Conservation (phyloP, 352 stramenopile genomes). For the Pythium dissimile region DNA sequence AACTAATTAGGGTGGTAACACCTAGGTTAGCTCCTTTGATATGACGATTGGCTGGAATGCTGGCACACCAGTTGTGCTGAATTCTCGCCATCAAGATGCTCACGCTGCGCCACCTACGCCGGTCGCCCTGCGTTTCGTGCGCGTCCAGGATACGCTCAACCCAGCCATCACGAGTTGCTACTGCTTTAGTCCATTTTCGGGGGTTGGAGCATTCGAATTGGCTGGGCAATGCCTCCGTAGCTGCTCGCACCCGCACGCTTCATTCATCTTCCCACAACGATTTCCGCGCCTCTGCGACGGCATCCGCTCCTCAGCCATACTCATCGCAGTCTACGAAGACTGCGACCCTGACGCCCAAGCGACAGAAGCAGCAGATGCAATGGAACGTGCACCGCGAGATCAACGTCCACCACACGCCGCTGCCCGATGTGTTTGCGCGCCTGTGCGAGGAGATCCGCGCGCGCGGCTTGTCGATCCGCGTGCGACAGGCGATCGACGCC, state of each 20-base stretch:
- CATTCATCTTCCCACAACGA: neutral
- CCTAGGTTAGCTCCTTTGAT: too few relatives aligned
- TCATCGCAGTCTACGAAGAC: neutral
- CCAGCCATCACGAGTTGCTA: neutral
- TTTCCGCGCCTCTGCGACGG: neutral
- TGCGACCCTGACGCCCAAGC: neutral
- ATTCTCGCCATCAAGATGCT: too few relatives aligned
- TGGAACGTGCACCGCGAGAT: constrained; percentile 54
- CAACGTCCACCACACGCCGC: constrained; percentile 38
- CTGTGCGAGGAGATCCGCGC: constrained; percentile 38
- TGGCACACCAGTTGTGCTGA: too few relatives aligned
- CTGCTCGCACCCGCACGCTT: neutral
- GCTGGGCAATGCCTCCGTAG: neutral
- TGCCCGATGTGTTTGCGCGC: constrained; percentile 47
- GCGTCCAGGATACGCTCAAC: neutral
- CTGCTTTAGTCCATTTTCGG: neutral
- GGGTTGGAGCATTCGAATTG: neutral
- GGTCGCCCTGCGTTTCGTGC: neutral
- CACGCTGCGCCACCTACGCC: constrained; percentile 9
- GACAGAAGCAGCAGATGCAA: constrained; percentile 8
- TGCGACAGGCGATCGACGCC: constrained; percentile 55
- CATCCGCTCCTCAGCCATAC: too few relatives aligned
- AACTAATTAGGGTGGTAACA: too few relatives aligned
- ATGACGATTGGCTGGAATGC: too few relatives aligned
- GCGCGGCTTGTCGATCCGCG: constrained; percentile 26